Evolutionary conservation across 1,139 yeast species (phyloP), one percentile per base, ranked within the genome.

Genomic region (Lodderomyces metapsilosis): DNA sequence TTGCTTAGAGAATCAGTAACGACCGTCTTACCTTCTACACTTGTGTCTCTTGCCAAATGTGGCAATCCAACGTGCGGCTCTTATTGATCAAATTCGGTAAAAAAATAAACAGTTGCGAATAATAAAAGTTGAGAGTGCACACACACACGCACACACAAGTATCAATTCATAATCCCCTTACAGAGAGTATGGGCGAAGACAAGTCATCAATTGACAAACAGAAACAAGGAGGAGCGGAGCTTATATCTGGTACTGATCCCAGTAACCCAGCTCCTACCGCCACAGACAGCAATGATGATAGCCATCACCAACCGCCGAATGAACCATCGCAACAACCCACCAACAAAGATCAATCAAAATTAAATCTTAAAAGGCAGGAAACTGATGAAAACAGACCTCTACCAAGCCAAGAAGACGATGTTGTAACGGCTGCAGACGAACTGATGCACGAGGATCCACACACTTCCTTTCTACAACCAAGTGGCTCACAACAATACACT

Each of bases 401-500:
- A 13, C 3, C 18, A 15, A 28, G 15, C 11, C 8, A n/a, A 4
- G 24, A 9, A 8, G 25, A 39, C 11, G 37, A 41, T 30, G 34
- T 30, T 15, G 23, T 40, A 23, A 5, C 37, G 33, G 30, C 24
- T 21, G 44, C 34, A 1, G 48, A 48, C 33, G 47, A 43, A 12
- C 46, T 42, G 44, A 31, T 45, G 3, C 43, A 45, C 6, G 52
- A 46, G 24, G 52, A 49, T 12, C 51, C 49, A 5, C 50, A 49
- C 39, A 49, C 52, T 4, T 49, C 52, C 3, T 46, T 48, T 34
- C 34, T 49, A 28, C 53, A 43, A 39, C 46, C 46, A 21, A 40
- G 48, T 2, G 25, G n/a, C 18, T 34, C 42, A 22, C 54, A 52
- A 39, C 62, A 57, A 33, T 66, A 66, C 44, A 59, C 71, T n/a